Evolutionary conservation across 805 yeast species (phyloP).

Genomic region (Ogataea nitratoaversa): DNA sequence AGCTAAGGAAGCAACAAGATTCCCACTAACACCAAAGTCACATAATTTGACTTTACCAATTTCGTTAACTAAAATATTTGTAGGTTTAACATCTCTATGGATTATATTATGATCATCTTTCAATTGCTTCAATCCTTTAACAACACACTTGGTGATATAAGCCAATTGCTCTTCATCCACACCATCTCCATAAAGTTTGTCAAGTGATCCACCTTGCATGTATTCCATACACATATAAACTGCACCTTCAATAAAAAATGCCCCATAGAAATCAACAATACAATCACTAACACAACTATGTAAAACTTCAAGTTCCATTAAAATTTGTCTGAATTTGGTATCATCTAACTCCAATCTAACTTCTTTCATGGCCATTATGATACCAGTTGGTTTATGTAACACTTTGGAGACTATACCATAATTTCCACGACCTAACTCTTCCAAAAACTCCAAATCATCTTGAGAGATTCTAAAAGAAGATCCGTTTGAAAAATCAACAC

Average conservation of each 20-base stretch:
- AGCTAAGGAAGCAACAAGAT: conserved; percentile 90
- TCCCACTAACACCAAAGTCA: conserved; percentile 96
- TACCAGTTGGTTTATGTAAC: conserved; percentile 85
- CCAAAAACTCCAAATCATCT: conserved; percentile 77
- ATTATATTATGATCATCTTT: conserved; percentile 90
- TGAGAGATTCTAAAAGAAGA: conserved; percentile 80
- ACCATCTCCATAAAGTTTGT: conserved; percentile 73
- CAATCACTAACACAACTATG: conserved; percentile 88
- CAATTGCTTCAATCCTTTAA: conserved; percentile 73
- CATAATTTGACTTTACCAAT: conserved; percentile 86
- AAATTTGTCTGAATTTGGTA: conserved; percentile 85
- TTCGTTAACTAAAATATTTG: conserved; percentile 74
- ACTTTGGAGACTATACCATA: conserved; percentile 96
- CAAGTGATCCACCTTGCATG: conserved; percentile 95
- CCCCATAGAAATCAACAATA: conserved; percentile 96
- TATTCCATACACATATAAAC: conserved; percentile 98
- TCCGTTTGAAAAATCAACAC: conserved; percentile 87
- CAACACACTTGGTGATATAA: conserved; percentile 72
- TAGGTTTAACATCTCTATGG: conserved; percentile 95
- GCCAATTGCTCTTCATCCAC: conserved; percentile 79
- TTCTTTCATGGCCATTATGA: conserved; percentile 96
- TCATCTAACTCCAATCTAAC: conserved; percentile 91
- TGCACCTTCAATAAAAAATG: conserved; percentile 95
- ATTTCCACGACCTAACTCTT: conserved; percentile 92
- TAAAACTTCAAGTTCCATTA: conserved; percentile 92